Evolutionary conservation across 176 grass and related monocot genomes (phyloP).

Genomic region (Musa schizocarpa): DNA sequence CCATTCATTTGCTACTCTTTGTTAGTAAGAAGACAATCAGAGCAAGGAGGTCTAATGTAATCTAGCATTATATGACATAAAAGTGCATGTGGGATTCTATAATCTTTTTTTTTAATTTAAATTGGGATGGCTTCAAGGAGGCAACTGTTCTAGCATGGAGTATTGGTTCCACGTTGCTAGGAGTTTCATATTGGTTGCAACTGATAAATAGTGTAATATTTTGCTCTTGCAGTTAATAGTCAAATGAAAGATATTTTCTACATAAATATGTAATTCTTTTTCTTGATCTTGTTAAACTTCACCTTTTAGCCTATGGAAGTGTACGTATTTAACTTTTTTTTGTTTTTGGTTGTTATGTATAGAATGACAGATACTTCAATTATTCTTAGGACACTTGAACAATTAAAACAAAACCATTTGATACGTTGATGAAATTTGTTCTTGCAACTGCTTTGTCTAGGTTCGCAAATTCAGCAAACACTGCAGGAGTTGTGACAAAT

Average conservation of each 20-base stretch:
- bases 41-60: not conserved
- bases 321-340: too few relatives aligned
- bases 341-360: too few relatives aligned
- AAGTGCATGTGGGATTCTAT: not conserved
- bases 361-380: too few relatives aligned
- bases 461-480: constrained; percentile 20
- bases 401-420: not conserved
- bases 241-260: not conserved
- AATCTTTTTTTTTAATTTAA: not conserved
- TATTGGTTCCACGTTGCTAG: not conserved
- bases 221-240: not conserved
- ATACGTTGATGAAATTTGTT: not conserved
- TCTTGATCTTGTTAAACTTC: not conserved
- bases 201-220: not conserved
- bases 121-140: not conserved
- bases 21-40: not conserved
- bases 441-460: not conserved
- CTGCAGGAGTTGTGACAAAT: constrained; percentile 26
- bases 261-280: not conserved
- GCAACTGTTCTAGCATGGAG: not conserved
- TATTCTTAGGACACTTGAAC: too few relatives aligned
- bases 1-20: not conserved
- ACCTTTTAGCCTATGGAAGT: not conserved
- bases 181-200: not conserved
- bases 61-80: not conserved